phyloP scores from a whole-genome alignment of 1,284 basidiomycete genomes.

The Pascua sp. region DNA sequence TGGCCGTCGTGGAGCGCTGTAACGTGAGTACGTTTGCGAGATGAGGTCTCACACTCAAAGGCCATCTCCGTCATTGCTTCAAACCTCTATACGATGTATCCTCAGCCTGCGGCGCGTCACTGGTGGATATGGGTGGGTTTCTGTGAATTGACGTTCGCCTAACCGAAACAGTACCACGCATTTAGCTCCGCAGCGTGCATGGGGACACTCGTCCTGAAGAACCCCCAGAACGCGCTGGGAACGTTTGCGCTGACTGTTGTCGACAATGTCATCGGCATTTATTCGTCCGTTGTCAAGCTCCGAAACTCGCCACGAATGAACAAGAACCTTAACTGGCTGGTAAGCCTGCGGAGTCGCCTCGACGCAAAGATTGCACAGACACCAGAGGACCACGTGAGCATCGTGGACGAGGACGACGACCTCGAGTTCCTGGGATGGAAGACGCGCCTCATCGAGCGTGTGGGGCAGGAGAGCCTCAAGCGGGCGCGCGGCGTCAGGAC shows the following conservation, averaged over 20 bases:
- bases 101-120: constrained; percentile 1
- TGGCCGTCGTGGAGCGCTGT: constrained; percentile 17
- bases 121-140: constrained; percentile 6
- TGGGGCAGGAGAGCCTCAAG: not conserved
- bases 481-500: too few relatives aligned
- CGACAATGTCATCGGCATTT: constrained; percentile 11
- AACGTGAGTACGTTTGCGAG: constrained; percentile 5
- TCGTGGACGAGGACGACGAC: constrained; percentile 16
- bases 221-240: constrained; percentile 10
- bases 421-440: constrained; percentile 27
- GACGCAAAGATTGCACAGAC: constrained; percentile 1
- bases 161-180: not conserved
- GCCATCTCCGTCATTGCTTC: constrained; percentile 11
- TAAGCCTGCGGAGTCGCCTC: not conserved
- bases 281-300: constrained; percentile 3
- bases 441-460: constrained; percentile 27
- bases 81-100: constrained; percentile 7
- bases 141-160: too few relatives aligned
- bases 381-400: not conserved
- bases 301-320: constrained; percentile 1
- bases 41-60: constrained; percentile 6
- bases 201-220: constrained; percentile 13
- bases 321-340: constrained; percentile 9
- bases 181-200: constrained; percentile 2
- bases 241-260: constrained; percentile 8